Conservation (phyloP, 2,329 filamentous ascomycete genomes). For the Rhynchosporium secalis region DNA sequence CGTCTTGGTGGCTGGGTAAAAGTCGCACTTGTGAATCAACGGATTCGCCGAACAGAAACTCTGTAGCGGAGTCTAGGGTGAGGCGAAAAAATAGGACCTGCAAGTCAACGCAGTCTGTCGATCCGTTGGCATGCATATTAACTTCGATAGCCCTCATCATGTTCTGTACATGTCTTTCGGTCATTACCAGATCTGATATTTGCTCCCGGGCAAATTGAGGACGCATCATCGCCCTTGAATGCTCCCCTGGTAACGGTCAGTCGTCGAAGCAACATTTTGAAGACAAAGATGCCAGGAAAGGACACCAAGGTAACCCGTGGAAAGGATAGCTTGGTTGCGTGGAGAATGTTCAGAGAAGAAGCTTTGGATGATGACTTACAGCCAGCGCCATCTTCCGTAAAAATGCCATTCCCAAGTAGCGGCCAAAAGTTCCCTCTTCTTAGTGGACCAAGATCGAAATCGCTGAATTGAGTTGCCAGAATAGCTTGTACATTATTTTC, state of each 20-base stretch:
- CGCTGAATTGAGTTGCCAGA: conserved; percentile 52
- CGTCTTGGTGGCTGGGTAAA: conserved; percentile 14
- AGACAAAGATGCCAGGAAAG: background rate
- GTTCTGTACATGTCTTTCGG: conserved; percentile 67
- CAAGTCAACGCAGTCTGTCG: conserved; percentile 54
- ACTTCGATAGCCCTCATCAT: conserved; percentile 59
- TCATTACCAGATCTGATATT: conserved; percentile 66
- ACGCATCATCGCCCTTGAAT: conserved; percentile 48
- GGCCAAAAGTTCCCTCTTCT: conserved; percentile 53
- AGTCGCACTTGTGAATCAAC: conserved; percentile 44
- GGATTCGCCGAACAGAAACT: conserved; percentile 58
- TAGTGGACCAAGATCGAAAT: conserved; percentile 54
- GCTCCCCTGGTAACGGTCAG: conserved; percentile 28
- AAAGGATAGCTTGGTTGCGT: too few species aligned
- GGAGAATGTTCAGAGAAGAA: background rate
- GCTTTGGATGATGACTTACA: conserved; percentile 18
- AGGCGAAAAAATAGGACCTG: conserved; percentile 63
- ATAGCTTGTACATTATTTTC: conserved; percentile 55
- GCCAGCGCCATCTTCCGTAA: conserved; percentile 36
- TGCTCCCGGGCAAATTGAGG: conserved; percentile 57
- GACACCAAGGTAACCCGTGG: too few species aligned
- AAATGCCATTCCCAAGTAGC: conserved; percentile 38
- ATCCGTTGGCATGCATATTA: conserved; percentile 53
- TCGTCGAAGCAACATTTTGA: background rate
- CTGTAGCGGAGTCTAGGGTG: conserved; percentile 51